phyloP scores from a whole-genome alignment of 257 asterid species.

The Euphrasia confusa region DNA sequence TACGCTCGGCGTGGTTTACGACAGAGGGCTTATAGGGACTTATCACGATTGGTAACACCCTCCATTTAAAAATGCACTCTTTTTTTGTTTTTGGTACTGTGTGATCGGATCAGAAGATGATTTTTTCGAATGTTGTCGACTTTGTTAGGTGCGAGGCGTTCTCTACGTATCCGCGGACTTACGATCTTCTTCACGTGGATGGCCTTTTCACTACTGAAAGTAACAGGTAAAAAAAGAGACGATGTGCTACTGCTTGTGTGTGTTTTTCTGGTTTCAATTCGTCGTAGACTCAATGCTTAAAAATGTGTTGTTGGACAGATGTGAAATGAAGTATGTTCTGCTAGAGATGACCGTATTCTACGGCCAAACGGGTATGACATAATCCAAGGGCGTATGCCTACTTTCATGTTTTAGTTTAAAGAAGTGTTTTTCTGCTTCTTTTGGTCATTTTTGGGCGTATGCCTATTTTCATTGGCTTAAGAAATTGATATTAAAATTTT shows the following conservation, averaged over 20 bases:
- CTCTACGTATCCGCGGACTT: constrained; percentile 10
- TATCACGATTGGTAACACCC: constrained; percentile 12
- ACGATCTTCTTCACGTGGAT: constrained; percentile 5
- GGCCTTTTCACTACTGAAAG: background rate
- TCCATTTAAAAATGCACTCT: background rate
- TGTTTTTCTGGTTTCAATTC: too few relatives aligned
- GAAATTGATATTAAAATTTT: background rate
- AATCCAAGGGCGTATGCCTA: too few relatives aligned
- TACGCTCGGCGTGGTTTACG: constrained; percentile 41
- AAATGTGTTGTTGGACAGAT: background rate
- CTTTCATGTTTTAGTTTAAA: too few relatives aligned
- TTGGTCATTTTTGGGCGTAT: too few relatives aligned
- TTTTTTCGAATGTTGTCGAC: too few relatives aligned
- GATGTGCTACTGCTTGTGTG: too few relatives aligned
- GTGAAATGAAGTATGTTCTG: background rate
- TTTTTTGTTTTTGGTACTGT: background rate
- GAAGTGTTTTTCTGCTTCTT: too few relatives aligned
- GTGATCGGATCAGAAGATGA: background rate
- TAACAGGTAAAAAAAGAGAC: background rate
- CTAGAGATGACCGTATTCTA: constrained; percentile 9
- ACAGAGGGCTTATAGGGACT: constrained; percentile 13
- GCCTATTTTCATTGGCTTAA: too few relatives aligned
- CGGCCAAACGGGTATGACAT: constrained; percentile 3
- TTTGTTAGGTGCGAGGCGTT: constrained; percentile 8
- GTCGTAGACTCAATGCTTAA: background rate